Base-by-base conservation (phyloP, 2,329 filamentous ascomycete species). In the Clarireedia monteithiana region DNA sequence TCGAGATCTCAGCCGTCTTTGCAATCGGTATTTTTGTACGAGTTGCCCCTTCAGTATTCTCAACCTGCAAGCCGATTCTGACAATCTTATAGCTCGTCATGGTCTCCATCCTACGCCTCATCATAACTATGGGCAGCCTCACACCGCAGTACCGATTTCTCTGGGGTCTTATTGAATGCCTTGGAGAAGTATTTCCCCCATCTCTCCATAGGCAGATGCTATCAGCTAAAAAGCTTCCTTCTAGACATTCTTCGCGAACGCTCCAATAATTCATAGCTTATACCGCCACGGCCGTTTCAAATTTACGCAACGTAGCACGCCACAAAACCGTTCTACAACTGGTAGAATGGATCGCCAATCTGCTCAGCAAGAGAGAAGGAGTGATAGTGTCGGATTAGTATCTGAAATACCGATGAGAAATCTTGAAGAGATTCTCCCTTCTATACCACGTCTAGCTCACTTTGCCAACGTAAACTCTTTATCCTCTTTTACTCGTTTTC, bases 231-330 rank as follows among this genome's bases (percentile, higher is more conserved):
- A n/a, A 30, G 17, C n/a, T 17, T 15, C 26, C 2, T 23, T 40
- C 17, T 30, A 64, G 60, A 62, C 63, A 4, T 17, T 62, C 0
- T 55, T 65, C 4, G 63, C 59, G 15, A 67, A 67, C 48, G 59
- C 60, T 9, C 63, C 63, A 1, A 56, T 65, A 12, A 15, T 67
- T 38, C 58, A 63, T 30, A 58, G 55, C 5, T 45, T 66, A 14
- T 66, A 59, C 54, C 56, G 60, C 4, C 61, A 62, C 12, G 51
- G 45, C 24, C 49, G 26, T n/a, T 10, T 24, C 53, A 27, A 45
- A 44, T 7, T 12, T 12, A 44, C 9, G 20, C 40, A 15, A 14
- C 15, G 36, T 7, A 49, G n/a, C 12, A 49, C 34, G 20, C 24
- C 44, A 24, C 14, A n/a, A 46, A 20, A 38, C 1, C 23, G 23